A percentile compares a stretch with the other conserved stretches of the same genome.
Conservation (phyloP, 1,139 yeast species). For the Lodderomyces pseudojiufengensis region DNA sequence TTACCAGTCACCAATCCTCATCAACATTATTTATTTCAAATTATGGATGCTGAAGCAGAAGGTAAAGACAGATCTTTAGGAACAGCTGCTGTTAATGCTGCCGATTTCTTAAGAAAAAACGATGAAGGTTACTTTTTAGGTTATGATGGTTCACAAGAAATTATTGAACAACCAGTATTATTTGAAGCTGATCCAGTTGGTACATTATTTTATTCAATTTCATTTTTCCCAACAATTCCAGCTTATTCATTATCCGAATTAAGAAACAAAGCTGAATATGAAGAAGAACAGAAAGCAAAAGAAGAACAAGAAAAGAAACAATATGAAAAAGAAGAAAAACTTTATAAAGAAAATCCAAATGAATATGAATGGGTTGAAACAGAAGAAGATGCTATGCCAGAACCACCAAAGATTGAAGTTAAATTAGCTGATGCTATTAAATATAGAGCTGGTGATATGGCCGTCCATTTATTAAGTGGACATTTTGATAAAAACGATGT, state of each 20-base stretch:
- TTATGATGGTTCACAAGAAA: slow-evolving; percentile 49
- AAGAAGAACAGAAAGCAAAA: slow-evolving; percentile 23
- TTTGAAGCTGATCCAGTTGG: slow-evolving; percentile 48
- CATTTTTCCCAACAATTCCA: slow-evolving; percentile 62
- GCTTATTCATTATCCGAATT: slow-evolving; percentile 58
- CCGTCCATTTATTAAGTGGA: slow-evolving; percentile 51
- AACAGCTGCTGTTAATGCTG: slow-evolving; percentile 46
- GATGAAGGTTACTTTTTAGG: slow-evolving; percentile 44
- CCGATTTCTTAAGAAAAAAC: slow-evolving; percentile 48
- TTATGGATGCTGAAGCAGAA: slow-evolving; percentile 63
- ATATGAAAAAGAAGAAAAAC: slow-evolving; percentile 40
- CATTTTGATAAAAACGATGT: slow-evolving; percentile 44
- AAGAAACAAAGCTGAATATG: slow-evolving; percentile 34
- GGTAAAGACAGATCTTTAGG: slow-evolving; percentile 67
- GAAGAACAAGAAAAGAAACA: slow-evolving; percentile 36
- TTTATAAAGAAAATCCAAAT: slow-evolving; percentile 54
- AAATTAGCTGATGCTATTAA: slow-evolving; percentile 50
- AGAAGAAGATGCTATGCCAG: slow-evolving; percentile 42
- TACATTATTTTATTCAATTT: slow-evolving; percentile 49
- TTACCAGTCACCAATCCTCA: slow-evolving; percentile 61
- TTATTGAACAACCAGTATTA: slow-evolving; percentile 44
- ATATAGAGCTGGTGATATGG: slow-evolving; percentile 60
- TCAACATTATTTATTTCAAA: slow-evolving; percentile 54
- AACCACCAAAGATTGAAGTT: slow-evolving; percentile 44
- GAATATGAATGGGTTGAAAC: slow-evolving; percentile 64